Conservation (phyloP, 2,329 filamentous ascomycete species). For the Fusarium pilosicola region DNA sequence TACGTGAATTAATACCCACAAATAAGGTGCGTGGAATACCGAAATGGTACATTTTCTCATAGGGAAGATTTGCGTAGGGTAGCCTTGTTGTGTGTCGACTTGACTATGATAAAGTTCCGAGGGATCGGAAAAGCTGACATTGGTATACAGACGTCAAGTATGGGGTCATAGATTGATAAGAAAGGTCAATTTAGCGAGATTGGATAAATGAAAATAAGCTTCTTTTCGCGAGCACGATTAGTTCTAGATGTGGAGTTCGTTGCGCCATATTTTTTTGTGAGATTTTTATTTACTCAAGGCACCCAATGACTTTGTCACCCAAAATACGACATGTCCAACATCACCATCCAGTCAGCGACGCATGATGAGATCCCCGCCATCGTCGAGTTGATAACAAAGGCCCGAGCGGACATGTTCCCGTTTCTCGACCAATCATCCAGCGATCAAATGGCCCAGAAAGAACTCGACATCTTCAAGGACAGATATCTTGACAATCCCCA, state of each 20-base stretch:
- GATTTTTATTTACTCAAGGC: background rate
- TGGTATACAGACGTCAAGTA: background rate
- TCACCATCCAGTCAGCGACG: constrained; percentile 23
- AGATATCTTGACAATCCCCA: constrained; percentile 38
- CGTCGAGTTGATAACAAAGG: constrained; percentile 36
- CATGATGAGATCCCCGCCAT: constrained; percentile 38
- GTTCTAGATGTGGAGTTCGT: background rate
- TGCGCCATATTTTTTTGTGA: background rate
- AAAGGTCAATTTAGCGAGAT: background rate
- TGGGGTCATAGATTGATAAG: background rate
- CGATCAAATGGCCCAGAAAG: constrained; percentile 14
- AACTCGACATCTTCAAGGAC: constrained; percentile 35
- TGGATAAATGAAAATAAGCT: background rate
- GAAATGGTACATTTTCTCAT: no score
- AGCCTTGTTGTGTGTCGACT: no score
- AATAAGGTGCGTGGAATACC: no score
- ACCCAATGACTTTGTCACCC: background rate
- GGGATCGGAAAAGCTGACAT: no score
- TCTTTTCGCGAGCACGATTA: background rate
- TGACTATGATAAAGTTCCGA: background rate
- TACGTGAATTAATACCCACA: background rate
- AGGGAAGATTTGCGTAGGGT: no score
- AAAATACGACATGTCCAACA: background rate
- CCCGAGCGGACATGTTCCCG: constrained; percentile 45
- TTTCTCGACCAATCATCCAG: constrained; percentile 36